Evolutionary conservation across 75 land plant genomes (phyloP).

Genomic region (Selaginella tamariscina): DNA sequence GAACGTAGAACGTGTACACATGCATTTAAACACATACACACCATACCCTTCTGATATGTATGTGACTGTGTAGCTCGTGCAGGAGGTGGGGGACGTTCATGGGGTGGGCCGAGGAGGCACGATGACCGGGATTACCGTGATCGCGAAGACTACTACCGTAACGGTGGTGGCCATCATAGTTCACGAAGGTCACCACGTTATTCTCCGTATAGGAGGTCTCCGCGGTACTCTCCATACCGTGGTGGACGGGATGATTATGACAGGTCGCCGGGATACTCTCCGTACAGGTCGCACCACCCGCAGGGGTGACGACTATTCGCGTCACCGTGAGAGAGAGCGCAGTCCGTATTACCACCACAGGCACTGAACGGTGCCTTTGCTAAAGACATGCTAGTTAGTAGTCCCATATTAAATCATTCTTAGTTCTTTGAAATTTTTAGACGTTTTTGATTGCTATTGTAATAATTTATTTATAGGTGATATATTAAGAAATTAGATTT

Average conservation of each 20-base stretch:
- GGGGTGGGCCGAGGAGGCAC: conserved; percentile 29
- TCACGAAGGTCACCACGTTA: background rate
- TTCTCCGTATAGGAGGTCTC: conserved; percentile 30
- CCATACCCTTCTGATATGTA: background rate
- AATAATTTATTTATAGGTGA: no score
- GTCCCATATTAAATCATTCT: no score
- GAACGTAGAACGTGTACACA: no score
- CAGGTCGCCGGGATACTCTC: conserved; percentile 45
- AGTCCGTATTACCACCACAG: background rate
- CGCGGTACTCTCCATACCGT: conserved; percentile 52
- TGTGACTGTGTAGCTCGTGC: background rate
- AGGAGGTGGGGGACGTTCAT: conserved; percentile 30
- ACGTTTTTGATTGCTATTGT: no score
- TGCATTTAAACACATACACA: background rate
- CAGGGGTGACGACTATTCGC: background rate
- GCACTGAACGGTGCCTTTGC: no score
- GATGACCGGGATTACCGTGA: background rate
- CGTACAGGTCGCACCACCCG: conserved; percentile 27
- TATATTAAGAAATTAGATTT: no score
- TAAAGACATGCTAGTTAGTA: no score
- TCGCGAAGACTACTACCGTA: background rate
- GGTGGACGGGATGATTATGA: conserved; percentile 32
- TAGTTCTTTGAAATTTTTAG: no score
- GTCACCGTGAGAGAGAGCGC: background rate
- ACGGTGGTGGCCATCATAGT: background rate